Evolutionary conservation across 1,139 yeast species (phyloP), one percentile per base, ranked within the genome.

Genomic region (Wickerhamiella pararugosa): DNA sequence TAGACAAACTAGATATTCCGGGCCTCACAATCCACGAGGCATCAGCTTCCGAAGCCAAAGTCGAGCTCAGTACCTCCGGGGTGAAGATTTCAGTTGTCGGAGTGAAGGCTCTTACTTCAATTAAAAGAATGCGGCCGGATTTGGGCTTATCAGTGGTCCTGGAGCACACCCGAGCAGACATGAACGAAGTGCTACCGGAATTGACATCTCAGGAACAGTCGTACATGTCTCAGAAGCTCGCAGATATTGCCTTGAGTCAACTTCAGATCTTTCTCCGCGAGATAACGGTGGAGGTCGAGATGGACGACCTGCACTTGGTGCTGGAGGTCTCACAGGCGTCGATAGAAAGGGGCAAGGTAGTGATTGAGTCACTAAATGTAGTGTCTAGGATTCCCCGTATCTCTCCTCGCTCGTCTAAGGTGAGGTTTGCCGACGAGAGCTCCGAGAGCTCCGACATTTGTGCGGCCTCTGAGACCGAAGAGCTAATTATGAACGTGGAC

Each of bases 11-110:
- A 32, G 71, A 72, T 28, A 61, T 49, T 1, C 92, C 93, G 0
- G 86, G 90, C 2, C 59, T 78, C 40, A 70, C 67, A 48, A 59
- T 83, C 6, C 62, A 87, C 31, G 70, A 70, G 52, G 95, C 94
- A 0, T 66, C 64, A 37, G 65, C 83, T 4, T 70, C 70, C 6
- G 64, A 64, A 29, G 62, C 83, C 41, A 74, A 71, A 37, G 59
- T 75, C 4, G 61, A 66, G 42, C 34, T 40, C 33, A 28, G 37
- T 15, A 66, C 71, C 49, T 84, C 76, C 11, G 93, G 92, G 6
- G 77, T 83, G 21, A 69, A 65, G 43, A 64, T 83, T 2, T 73
- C 70, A 26, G 80, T 79, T 6, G 60, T 61, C 6, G 78, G 75
- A 5, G 62, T 79, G 5, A 70, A 70, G 9, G 49, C 81, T 15